These are phyloP conservation scores for Sphaerulina musiva DNA, from an alignment of 2,329 filamentous ascomycete genomes.

Conservation along the genomic window DNA sequence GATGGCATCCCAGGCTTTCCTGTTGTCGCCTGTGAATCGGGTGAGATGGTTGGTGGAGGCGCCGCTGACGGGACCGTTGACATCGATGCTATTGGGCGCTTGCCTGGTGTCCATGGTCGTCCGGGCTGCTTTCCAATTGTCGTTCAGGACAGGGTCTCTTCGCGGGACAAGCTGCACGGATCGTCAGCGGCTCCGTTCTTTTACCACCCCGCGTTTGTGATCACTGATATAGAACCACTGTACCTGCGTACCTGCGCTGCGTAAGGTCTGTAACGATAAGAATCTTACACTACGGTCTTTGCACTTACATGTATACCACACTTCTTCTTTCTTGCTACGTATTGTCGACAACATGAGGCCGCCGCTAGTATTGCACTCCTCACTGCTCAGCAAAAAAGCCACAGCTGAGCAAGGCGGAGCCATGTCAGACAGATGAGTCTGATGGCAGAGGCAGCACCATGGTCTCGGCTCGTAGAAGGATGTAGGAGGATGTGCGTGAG, in stretches of 20 bases:
- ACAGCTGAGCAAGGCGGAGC: background rate
- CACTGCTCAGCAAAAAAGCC: background rate
- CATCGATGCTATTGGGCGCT: constrained; percentile 1
- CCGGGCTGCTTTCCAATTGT: too few species aligned
- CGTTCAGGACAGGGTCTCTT: background rate
- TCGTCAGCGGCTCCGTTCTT: constrained; percentile 3
- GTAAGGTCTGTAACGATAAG: too few species aligned
- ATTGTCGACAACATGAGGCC: too few species aligned
- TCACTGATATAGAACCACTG: background rate
- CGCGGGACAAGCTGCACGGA: constrained; percentile 6
- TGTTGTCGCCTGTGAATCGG: constrained; percentile 14
- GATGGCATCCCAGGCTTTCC: constrained; percentile 38
- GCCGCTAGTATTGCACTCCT: too few species aligned
- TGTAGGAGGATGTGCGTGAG: too few species aligned
- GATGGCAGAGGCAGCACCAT: too few species aligned
- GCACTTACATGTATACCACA: too few species aligned
- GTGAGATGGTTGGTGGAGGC: background rate
- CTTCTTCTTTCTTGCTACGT: too few species aligned
- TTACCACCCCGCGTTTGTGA: background rate
- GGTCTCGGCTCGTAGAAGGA: too few species aligned
- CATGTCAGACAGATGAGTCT: background rate
- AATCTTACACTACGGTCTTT: too few species aligned
- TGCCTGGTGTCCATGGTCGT: constrained; percentile 2
- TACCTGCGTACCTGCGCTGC: too few species aligned
- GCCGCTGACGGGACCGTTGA: constrained; percentile 8